Conservation (phyloP, 2,329 filamentous ascomycete species). For the Talaromyces sp. region DNA sequence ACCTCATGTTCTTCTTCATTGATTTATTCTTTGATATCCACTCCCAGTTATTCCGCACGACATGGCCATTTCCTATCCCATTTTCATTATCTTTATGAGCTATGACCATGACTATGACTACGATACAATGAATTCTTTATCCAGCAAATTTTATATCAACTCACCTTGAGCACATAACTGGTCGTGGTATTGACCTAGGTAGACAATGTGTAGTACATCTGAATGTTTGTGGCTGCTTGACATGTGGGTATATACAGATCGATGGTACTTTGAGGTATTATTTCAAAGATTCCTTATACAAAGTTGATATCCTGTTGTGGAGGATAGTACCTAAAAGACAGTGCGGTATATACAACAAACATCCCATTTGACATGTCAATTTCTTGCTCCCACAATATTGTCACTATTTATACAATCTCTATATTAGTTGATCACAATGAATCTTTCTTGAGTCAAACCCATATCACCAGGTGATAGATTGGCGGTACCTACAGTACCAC, state of each 20-base stretch:
- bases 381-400: not conserved
- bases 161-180: too few species aligned
- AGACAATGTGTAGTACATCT: too few species aligned
- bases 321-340: too few species aligned
- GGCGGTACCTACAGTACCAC: not conserved
- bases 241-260: too few species aligned
- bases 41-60: not conserved
- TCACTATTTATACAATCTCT: too few species aligned
- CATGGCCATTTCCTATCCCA: not conserved
- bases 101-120: not conserved
- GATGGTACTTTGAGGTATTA: too few species aligned
- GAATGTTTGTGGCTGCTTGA: not conserved
- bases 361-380: not conserved
- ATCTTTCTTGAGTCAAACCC: not conserved
- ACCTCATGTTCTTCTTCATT: not conserved
- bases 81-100: not conserved
- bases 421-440: too few species aligned
- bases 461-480: not conserved
- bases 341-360: too few species aligned
- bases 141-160: not conserved
- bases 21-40: not conserved
- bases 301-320: too few species aligned
- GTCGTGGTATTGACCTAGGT: too few species aligned
- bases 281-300: too few species aligned
- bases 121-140: not conserved